Evolutionary conservation across 2,329 filamentous ascomycete genomes (phyloP).

Genomic region (Fusarium liriodendri): DNA sequence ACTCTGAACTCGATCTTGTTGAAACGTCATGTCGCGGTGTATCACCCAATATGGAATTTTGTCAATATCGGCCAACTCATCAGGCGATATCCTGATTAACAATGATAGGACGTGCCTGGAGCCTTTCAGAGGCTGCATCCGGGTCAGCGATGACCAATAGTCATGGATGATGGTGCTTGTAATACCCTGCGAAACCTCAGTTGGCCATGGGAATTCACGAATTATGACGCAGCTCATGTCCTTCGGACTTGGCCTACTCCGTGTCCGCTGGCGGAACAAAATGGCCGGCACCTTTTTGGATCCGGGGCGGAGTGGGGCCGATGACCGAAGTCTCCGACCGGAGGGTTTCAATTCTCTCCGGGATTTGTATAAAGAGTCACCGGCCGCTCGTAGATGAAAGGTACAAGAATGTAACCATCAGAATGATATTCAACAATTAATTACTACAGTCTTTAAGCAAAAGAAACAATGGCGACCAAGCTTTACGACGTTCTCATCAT

Average conservation of each 20-base stretch:
- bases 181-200: no score
- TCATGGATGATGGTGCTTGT: neutral
- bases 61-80: neutral
- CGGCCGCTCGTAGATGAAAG: neutral
- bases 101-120: neutral
- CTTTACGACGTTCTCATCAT: slow-evolving; percentile 64
- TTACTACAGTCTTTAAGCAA: neutral
- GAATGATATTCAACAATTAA: neutral
- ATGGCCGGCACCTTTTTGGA: neutral
- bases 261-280: neutral
- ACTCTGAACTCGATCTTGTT: neutral
- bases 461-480: slow-evolving; percentile 24
- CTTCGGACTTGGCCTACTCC: neutral
- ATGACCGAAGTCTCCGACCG: slow-evolving; percentile 39
- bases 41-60: neutral
- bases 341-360: slow-evolving; percentile 29
- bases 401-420: neutral
- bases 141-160: neutral
- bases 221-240: neutral
- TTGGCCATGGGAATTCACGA: neutral
- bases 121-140: neutral
- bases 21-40: neutral
- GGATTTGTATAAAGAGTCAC: slow-evolving; percentile 18
- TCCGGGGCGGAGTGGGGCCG: neutral
- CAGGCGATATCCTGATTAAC: neutral